Conservation (phyloP, 352 stramenopile genomes). For the Blastocystis sp. region DNA sequence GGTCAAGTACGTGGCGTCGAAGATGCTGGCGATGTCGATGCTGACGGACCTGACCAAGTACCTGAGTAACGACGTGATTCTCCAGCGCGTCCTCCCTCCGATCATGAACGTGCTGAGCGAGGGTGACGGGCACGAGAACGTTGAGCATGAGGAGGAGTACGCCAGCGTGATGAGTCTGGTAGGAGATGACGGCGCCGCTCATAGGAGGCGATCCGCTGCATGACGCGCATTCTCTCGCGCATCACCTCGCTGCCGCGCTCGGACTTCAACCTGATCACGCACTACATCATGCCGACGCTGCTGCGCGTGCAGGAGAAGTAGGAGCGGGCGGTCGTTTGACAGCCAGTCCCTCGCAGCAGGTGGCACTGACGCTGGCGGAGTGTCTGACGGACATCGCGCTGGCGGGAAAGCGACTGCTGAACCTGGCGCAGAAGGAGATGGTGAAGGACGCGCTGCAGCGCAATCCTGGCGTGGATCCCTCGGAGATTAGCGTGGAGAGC, state of each 20-base stretch:
- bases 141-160: background rate
- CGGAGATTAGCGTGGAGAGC: slow-evolving; percentile 22
- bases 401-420: slow-evolving; percentile 13
- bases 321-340: background rate
- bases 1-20: slow-evolving; percentile 54
- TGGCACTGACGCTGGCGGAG: slow-evolving; percentile 32
- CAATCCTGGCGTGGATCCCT: background rate
- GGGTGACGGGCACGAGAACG: background rate
- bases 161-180: background rate
- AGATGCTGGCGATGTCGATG: slow-evolving; percentile 45
- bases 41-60: slow-evolving; percentile 46
- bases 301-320: background rate
- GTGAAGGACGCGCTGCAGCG: background rate
- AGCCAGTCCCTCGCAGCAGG: background rate
- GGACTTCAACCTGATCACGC: slow-evolving; percentile 19
- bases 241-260: background rate
- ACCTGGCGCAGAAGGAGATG: slow-evolving; percentile 35
- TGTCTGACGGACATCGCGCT: slow-evolving; percentile 42
- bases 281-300: slow-evolving; percentile 12
- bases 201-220: slow-evolving; percentile 3
- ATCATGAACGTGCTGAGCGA: slow-evolving; percentile 46
- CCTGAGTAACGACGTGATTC: slow-evolving; percentile 69
- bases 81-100: slow-evolving; percentile 78
- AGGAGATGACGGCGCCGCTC: background rate
- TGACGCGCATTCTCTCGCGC: background rate